A percentile compares a stretch with the other conserved stretches of the same genome.
Conservation (phyloP, 805 yeast species). For the Komagataella mondaviorum region DNA sequence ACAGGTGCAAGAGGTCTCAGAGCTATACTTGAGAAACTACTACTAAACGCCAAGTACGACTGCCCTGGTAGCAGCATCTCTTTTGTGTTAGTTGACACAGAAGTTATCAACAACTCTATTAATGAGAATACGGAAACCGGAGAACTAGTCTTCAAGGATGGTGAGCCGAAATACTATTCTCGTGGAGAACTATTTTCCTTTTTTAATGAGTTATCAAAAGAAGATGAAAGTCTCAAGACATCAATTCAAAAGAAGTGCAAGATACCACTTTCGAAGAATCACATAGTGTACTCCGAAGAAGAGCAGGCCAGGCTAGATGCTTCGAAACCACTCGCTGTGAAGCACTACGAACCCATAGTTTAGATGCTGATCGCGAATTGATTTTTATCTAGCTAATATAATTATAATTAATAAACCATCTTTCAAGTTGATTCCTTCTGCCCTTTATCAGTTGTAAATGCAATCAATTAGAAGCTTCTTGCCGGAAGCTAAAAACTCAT, state of each 20-base stretch:
- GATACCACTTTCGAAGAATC: conserved; percentile 6
- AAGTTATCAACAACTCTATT: conserved; percentile 25
- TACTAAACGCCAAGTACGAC: conserved; percentile 40
- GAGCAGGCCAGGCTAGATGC: background rate
- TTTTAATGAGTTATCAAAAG: conserved; percentile 24
- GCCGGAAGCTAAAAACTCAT: background rate
- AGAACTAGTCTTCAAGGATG: conserved; percentile 7
- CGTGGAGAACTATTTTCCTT: conserved; percentile 28
- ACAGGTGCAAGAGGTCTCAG: conserved; percentile 52
- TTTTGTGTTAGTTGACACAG: conserved; percentile 32
- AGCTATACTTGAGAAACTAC: conserved; percentile 36
- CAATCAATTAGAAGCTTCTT: background rate
- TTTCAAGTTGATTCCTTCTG: too few species aligned
- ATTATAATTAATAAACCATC: too few species aligned
- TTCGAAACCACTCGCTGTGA: background rate
- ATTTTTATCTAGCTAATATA: background rate
- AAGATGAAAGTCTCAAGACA: conserved; percentile 24
- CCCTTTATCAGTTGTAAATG: background rate
- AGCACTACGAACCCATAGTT: background rate
- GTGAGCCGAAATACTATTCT: conserved; percentile 28
- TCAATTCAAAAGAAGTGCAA: conserved; percentile 18
- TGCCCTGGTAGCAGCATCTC: conserved; percentile 44
- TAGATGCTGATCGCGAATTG: background rate
- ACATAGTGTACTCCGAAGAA: background rate
- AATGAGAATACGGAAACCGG: conserved; percentile 12